Base-by-base conservation (phyloP, 371 early-diverging fungal genomes). In the Syncephalastrum contaminatum region DNA sequence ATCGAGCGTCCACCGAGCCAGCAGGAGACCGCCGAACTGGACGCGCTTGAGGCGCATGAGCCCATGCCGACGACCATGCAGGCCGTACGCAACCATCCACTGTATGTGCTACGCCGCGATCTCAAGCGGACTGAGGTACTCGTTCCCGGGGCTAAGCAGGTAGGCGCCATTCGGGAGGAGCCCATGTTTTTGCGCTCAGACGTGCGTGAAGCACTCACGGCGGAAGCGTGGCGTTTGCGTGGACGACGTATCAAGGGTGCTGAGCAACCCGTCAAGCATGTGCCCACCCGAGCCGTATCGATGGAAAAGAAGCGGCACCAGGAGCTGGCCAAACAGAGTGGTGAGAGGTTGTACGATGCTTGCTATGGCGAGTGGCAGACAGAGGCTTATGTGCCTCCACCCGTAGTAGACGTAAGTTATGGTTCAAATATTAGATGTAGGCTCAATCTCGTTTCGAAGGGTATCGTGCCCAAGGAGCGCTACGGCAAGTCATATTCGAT, bases 291-390 rank as follows among this genome's bases (percentile, higher is more conserved):
- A n/a, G 87, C 83, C 2, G 70, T 81, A 15, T 88, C 88, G 0
- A 55, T 84, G 4, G 76, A 77, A 18, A 81, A 81, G 53, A 80
- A 76, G 58, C 69, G 85, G 13, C 48, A 66, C 2, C 64, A 73
- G 45, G 83, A 83, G 49, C 68, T 77, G 45, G 69, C 74, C 5
- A 72, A 72, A 7, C 69, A 69, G 19, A 74, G 77, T 14, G 77
- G 70, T 0, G 59, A 73, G 20, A 59, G 59, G 3, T 15, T 69
- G 3, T 41, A 64, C 15, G 65, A 72, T 0, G 68, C 72, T 13
- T 77, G 92, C 43, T 96, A 81, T 68, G 95, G 92, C 19, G 86
- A 87, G 51, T 95, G 95, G 94, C 95, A 96, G 70, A 95, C 95
- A 0, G 82, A 81, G 16, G 63, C 63, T 0, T 88, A 83, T 60